Evolutionary conservation across 2,329 filamentous ascomycete genomes (phyloP).

Genomic region (Geosmithia putterillii): DNA sequence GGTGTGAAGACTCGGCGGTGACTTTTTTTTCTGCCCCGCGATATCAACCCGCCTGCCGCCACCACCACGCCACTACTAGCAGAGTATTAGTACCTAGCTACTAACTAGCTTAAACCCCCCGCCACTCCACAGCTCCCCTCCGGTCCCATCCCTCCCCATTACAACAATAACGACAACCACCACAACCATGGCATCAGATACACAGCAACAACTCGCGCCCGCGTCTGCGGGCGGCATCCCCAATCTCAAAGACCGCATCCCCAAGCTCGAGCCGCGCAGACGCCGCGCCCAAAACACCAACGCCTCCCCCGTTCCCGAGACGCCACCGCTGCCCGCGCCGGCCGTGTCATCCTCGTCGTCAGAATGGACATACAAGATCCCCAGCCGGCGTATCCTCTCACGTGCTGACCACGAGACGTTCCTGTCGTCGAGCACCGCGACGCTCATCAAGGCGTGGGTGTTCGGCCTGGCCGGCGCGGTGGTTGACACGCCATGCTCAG

Average conservation of each 20-base stretch:
- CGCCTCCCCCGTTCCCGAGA: constrained; percentile 56
- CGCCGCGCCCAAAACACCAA: constrained; percentile 39
- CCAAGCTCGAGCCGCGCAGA: constrained; percentile 55
- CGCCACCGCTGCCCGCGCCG: constrained; percentile 59
- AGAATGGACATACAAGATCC: constrained; percentile 49
- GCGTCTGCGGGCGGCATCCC: constrained; percentile 7
- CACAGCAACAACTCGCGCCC: not conserved
- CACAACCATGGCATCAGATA: not conserved
- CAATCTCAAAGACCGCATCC: constrained; percentile 40
- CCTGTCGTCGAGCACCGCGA: constrained; percentile 61
- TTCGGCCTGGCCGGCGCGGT: constrained; percentile 80
- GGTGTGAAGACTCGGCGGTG: not conserved
- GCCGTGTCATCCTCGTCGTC: constrained; percentile 36
- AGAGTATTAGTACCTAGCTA: not conserved
- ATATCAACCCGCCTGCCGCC: not conserved
- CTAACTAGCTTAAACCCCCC: not conserved
- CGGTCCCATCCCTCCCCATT: not conserved
- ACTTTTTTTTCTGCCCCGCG: not conserved
- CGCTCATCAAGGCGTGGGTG: constrained; percentile 70
- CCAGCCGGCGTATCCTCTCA: constrained; percentile 72
- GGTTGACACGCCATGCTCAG: constrained; percentile 53
- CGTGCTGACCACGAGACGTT: constrained; percentile 71
- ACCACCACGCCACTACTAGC: not conserved
- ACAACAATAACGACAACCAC: not conserved
- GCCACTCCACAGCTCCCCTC: not conserved